A percentile compares a stretch with the other conserved stretches of the same genome.
Conservation (phyloP, 495 filamentous ascomycete genomes). For the Aspergillus diversus region DNA sequence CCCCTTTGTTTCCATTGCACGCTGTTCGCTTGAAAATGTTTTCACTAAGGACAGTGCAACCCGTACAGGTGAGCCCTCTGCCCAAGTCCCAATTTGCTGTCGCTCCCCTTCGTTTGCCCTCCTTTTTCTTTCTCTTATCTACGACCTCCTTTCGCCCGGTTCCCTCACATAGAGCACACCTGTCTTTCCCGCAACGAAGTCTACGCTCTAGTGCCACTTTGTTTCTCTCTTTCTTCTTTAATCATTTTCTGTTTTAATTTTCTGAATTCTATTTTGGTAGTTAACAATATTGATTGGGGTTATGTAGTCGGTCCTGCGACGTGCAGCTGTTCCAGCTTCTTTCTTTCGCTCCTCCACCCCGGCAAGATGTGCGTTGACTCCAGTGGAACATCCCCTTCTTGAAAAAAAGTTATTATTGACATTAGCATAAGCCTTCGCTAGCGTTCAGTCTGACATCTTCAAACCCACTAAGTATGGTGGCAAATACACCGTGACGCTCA, state of each 20-base stretch:
- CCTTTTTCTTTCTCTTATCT: slow-evolving; percentile 16
- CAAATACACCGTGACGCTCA: slow-evolving; percentile 98
- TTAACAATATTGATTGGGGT: neutral
- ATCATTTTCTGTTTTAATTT: slow-evolving; percentile 8
- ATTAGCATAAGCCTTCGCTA: slow-evolving; percentile 60
- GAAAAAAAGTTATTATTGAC: slow-evolving; percentile 22
- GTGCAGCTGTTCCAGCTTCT: slow-evolving; percentile 40
- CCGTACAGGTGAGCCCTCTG: slow-evolving; percentile 36
- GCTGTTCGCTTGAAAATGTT: slow-evolving; percentile 33
- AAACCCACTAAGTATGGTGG: slow-evolving; percentile 99
- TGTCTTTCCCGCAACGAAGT: neutral
- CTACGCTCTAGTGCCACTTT: neutral
- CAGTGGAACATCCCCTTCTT: slow-evolving; percentile 3
- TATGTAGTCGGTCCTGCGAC: slow-evolving; percentile 48
- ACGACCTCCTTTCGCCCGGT: slow-evolving; percentile 25
- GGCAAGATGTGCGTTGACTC: slow-evolving; percentile 45
- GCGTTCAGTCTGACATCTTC: slow-evolving; percentile 86
- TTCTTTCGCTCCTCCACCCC: slow-evolving; percentile 40
- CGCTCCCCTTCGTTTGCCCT: slow-evolving; percentile 6
- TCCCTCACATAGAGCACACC: slow-evolving; percentile 5
- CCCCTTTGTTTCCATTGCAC: slow-evolving; percentile 16
- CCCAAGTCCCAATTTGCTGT: slow-evolving; percentile 8
- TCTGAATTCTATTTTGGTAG: slow-evolving; percentile 1
- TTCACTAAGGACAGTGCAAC: slow-evolving; percentile 33
- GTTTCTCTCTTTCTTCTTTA: slow-evolving; percentile 1